A percentile compares a stretch with the other conserved stretches of the same genome.
Conservation (phyloP, 352 stramenopile species). For the Globisporangium mamillatum region DNA sequence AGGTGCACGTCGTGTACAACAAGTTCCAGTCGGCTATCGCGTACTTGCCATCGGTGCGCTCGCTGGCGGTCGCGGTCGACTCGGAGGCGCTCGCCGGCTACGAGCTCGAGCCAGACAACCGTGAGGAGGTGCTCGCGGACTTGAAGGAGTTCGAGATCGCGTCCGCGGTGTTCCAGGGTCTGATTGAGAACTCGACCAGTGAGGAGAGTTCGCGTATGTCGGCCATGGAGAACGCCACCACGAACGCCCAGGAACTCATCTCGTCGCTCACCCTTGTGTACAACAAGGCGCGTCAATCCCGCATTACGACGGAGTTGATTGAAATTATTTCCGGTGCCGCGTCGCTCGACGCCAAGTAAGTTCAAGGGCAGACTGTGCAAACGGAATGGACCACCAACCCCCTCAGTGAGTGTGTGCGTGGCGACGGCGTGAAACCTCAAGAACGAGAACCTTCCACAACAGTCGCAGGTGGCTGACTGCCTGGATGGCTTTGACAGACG, state of each 20-base stretch:
- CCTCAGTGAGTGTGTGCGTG: background rate
- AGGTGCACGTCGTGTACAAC: slow-evolving; percentile 97
- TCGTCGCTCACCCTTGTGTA: slow-evolving; percentile 88
- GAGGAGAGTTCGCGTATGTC: slow-evolving; percentile 99
- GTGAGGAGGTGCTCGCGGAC: slow-evolving; percentile 95
- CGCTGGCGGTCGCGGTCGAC: slow-evolving; percentile 53
- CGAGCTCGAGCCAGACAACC: slow-evolving; percentile 98
- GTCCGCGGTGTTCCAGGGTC: slow-evolving; percentile 91
- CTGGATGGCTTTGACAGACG: slow-evolving; percentile 4
- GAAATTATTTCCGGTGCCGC: slow-evolving; percentile 98
- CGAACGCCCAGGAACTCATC: slow-evolving; percentile 98
- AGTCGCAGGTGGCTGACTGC: background rate
- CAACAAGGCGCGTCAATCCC: slow-evolving; percentile 92
- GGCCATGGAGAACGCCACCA: slow-evolving; percentile 99
- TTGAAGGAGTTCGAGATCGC: slow-evolving; percentile 95
- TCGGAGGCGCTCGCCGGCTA: slow-evolving; percentile 89
- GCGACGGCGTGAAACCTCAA: slow-evolving; percentile 5
- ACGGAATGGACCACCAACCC: background rate
- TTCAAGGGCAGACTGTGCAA: background rate
- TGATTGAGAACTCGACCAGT: slow-evolving; percentile 97
- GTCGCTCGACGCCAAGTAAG: slow-evolving; percentile 89
- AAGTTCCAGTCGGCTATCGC: slow-evolving; percentile 95
- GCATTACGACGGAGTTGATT: slow-evolving; percentile 97
- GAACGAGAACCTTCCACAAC: background rate
- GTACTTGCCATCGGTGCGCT: slow-evolving; percentile 93